Base-by-base conservation (phyloP, 192 early-diverging fungal species). In the Coemansia sp. region DNA sequence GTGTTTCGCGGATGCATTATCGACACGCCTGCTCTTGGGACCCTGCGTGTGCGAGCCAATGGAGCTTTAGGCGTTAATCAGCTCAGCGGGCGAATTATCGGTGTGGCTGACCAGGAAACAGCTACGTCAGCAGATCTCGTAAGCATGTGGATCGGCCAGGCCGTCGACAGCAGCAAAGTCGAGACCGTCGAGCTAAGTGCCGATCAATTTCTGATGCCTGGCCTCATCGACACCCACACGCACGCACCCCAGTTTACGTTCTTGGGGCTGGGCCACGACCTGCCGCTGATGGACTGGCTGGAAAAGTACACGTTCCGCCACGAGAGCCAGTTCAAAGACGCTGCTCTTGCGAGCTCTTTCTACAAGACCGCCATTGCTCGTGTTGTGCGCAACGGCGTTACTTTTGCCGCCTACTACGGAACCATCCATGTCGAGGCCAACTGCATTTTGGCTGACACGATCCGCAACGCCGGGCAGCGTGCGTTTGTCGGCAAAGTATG, bases 401-500 rank as follows among this genome's bases (percentile, higher is more conserved):
- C 96, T 1, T 90, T 93, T 22, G 92, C 91, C 18, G 90, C 88
- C 48, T 98, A 94, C 84, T 98, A 87, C 80, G 94, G 88, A 4
- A 96, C 96, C 13, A 92, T 94, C 58, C 94, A 97, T 57, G 66
- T 90, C 18, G 88, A 89, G 18, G 77, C 90, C 12, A 88, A 86
- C 65, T 84, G 89, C 57, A 63, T 82, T 16, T 82, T 98, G 56
- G 93, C 87, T 3, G 83, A 92, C 32, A 82, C 90, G 23, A 85
- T 93, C 51, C 80, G 86, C 38, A 71, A 82, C 38, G 71, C 83
- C n/a, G 96, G 94, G 8, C 96, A 98, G 75, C 90, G 96, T 58
- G 94, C 90, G 19, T 92, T 86, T 69, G 87, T 98, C 37, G 96
- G 96, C 18, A 96, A 97, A 69, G 94, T 98, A 57, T 93, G 92